These are phyloP conservation scores for Orbilia oligospora DNA, from an alignment of 2,329 filamentous ascomycete genomes.

Conservation along the genomic window DNA sequence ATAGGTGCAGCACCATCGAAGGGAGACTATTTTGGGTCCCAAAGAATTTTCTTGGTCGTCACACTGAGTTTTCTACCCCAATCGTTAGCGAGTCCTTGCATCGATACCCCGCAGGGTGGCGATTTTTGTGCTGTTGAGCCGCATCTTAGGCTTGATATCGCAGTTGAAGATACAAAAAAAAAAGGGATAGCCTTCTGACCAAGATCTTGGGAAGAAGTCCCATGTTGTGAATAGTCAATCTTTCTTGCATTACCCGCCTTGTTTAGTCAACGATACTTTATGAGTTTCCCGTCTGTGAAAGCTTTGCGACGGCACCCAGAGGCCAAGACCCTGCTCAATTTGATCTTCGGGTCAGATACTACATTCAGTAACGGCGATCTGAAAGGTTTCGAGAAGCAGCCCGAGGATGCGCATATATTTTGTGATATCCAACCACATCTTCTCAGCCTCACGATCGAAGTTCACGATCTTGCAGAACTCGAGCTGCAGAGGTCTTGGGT, in stretches of 20 bases:
- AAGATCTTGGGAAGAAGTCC: background rate
- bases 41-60: background rate
- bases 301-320: background rate
- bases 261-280: slow-evolving; percentile 5
- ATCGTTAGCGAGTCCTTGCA: slow-evolving; percentile 26
- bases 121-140: slow-evolving; percentile 7
- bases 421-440: background rate
- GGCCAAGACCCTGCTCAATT: slow-evolving; percentile 1
- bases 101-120: slow-evolving; percentile 11
- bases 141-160: background rate
- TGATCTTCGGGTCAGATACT: slow-evolving; percentile 21
- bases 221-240: background rate
- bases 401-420: background rate
- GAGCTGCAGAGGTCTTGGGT: too few relatives aligned
- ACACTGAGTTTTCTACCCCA: background rate
- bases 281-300: background rate
- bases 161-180: background rate
- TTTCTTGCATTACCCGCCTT: background rate
- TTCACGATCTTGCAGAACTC: background rate
- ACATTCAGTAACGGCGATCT: slow-evolving; percentile 11
- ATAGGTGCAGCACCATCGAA: slow-evolving; percentile 32
- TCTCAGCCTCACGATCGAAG: background rate
- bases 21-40: slow-evolving; percentile 10
- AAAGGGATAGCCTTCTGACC: too few relatives aligned
- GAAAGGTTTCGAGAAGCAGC: background rate